These are phyloP conservation scores for Sphagnum tenellum DNA, from an alignment of 225 moss, liverwort and hornwort species.

Conservation along the genomic window DNA sequence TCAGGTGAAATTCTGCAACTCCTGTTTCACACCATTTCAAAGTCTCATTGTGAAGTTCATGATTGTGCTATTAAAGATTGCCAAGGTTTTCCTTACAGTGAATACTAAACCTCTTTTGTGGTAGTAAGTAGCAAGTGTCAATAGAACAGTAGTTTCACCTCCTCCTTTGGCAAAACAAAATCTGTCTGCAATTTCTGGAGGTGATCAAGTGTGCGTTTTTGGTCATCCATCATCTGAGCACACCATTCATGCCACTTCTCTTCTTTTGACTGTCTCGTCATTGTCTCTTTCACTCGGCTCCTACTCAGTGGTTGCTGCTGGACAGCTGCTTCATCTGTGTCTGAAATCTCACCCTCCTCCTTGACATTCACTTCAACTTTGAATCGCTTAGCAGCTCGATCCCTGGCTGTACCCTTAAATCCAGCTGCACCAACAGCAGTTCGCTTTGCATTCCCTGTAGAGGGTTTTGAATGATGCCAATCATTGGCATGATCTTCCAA, in stretches of 20 bases:
- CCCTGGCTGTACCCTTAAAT: constrained; percentile 46
- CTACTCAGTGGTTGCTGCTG: constrained; percentile 52
- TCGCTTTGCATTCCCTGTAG: constrained; percentile 37
- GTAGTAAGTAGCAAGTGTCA: no score
- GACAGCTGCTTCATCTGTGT: constrained; percentile 59
- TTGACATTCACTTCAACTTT: constrained; percentile 64
- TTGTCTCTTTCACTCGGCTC: constrained; percentile 41
- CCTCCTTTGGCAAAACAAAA: constrained; percentile 70
- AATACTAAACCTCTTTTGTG: no score
- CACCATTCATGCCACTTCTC: constrained; percentile 99
- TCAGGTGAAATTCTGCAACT: no score
- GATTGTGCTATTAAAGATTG: no score
- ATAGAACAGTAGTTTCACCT: constrained; percentile 28
- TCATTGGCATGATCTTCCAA: constrained; percentile 56
- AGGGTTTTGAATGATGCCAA: constrained; percentile 36
- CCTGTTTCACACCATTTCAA: no score
- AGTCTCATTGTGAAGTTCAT: no score
- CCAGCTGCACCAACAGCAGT: constrained; percentile 35
- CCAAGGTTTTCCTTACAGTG: no score
- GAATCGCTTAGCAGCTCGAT: constrained; percentile 52
- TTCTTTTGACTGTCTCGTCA: constrained; percentile 77
- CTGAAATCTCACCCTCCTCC: constrained; percentile 98
- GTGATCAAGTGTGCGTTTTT: constrained; percentile 64
- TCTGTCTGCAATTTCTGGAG: constrained; percentile 82
- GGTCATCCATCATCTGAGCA: constrained; percentile 91